Evolutionary conservation across 805 yeast species (phyloP), one percentile per base, ranked within the genome.

Genomic region (Nakazawaea sp.): DNA sequence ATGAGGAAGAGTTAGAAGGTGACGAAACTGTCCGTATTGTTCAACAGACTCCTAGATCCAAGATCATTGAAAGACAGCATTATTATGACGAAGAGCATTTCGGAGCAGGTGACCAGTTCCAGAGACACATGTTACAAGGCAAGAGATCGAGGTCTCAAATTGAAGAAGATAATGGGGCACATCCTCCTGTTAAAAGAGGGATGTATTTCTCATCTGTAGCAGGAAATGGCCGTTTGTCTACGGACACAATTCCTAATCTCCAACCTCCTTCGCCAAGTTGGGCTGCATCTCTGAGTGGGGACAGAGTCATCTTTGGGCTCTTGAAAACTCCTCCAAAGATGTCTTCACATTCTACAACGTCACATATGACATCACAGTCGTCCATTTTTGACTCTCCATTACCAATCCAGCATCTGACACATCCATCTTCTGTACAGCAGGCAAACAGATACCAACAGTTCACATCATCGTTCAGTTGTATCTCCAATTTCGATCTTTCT

Each of bases 381-480:
- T 33, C 42, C 7, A 27, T 33, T 12, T 39, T 39, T 18, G 42
- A 39, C 23, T 39, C 42, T 7, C 42, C 42, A n/a, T 11, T 44
- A 40, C 30, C 32, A 51, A 50, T 18, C 38, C 33, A 70, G 67
- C 1, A 61, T 64, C 16, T 63, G 62, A 41, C 59, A 59, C 45
- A 53, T 69, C 33, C 41, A 8, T 32, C 36, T 4, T 32, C 35
- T 2, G 20, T 38, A 1, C 17, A 18, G 12, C 36, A 28, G 17
- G 27, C 12, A 11, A 23, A 17, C 23, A 28, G 33, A 29, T 33
- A 38, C 27, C 35, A 30, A n/a, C 42, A 30, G 8, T 75, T 74
- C 50, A 73, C 83, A 3, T 77, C 82, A 18, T 75, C 82, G 10
- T 79, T 79, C 55, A 77, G 81, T 52, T 75, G 82, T 47, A 72